Evolutionary conservation across 108 stramenopile genomes (phyloP).

Genomic region (Skeletonema menzelii): DNA sequence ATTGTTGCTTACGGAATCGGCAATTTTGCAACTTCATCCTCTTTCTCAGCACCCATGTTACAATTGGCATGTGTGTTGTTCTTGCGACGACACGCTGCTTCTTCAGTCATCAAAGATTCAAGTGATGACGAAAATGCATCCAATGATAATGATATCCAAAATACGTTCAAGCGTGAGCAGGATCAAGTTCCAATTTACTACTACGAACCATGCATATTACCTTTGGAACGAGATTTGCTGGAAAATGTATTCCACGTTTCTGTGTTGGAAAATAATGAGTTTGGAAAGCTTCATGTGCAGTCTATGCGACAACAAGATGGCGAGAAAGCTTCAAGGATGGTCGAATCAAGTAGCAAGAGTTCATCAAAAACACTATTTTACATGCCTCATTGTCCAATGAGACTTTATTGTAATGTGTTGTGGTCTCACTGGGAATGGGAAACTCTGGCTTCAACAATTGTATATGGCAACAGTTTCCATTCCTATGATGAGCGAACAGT

Average conservation of each 20-base stretch:
- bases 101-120: background rate
- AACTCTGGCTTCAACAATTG: background rate
- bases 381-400: conserved; percentile 54
- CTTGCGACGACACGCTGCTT: conserved; percentile 15
- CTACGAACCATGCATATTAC: conserved; percentile 48
- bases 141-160: background rate
- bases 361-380: background rate
- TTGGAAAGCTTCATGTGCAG: conserved; percentile 32
- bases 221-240: conserved; percentile 30
- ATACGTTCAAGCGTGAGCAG: conserved; percentile 32
- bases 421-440: conserved; percentile 55
- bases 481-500: conserved; percentile 42
- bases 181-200: conserved; percentile 35
- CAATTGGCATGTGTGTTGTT: conserved; percentile 45
- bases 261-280: conserved; percentile 32
- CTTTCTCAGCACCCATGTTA: conserved; percentile 33
- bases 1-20: conserved; percentile 56
- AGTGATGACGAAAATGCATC: background rate
- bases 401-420: conserved; percentile 53
- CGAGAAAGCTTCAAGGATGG: background rate
- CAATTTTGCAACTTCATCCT: conserved; percentile 30
- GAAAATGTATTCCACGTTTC: conserved; percentile 29
- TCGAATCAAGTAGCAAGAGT: background rate
- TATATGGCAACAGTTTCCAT: conserved; percentile 52
- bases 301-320: conserved; percentile 16